Conservation (phyloP, 2,329 filamentous ascomycete genomes). For the Talaromyces albobiverticillius region DNA sequence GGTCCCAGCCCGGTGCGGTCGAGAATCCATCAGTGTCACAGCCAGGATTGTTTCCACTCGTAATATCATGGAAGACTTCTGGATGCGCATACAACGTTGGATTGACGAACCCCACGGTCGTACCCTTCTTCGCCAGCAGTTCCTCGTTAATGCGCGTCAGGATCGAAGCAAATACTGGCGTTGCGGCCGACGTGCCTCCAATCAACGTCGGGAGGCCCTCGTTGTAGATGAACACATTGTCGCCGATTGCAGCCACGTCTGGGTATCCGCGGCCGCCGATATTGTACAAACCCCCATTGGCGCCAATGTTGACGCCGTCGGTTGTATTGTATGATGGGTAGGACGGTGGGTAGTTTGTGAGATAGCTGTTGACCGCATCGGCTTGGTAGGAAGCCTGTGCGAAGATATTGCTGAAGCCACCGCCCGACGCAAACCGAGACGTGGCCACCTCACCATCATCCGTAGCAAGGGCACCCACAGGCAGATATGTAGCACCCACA, state of each 20-base stretch:
- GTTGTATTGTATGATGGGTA: slow-evolving; percentile 32
- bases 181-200: slow-evolving; percentile 44
- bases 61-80: slow-evolving; percentile 31
- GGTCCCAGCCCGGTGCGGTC: slow-evolving; percentile 28
- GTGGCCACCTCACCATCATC: slow-evolving; percentile 25
- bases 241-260: slow-evolving; percentile 57
- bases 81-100: slow-evolving; percentile 56
- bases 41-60: slow-evolving; percentile 28
- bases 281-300: slow-evolving; percentile 42
- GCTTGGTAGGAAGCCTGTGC: slow-evolving; percentile 43
- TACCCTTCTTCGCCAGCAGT: slow-evolving; percentile 49
- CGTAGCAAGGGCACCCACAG: slow-evolving; percentile 25
- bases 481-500: slow-evolving; percentile 43
- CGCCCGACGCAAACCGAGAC: slow-evolving; percentile 40
- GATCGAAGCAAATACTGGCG: slow-evolving; percentile 58
- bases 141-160: slow-evolving; percentile 63
- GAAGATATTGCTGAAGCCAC: slow-evolving; percentile 50
- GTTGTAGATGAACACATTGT: slow-evolving; percentile 32
- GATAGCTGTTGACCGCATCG: slow-evolving; percentile 38
- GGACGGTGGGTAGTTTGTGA: slow-evolving; percentile 31
- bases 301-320: slow-evolving; percentile 32
- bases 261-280: slow-evolving; percentile 58
- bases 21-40: slow-evolving; percentile 29
- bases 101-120: slow-evolving; percentile 57
- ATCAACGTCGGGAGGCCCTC: slow-evolving; percentile 21